Base-by-base conservation (phyloP, 169 alveolate species). In the Cryptosporidium ubiquitum region DNA sequence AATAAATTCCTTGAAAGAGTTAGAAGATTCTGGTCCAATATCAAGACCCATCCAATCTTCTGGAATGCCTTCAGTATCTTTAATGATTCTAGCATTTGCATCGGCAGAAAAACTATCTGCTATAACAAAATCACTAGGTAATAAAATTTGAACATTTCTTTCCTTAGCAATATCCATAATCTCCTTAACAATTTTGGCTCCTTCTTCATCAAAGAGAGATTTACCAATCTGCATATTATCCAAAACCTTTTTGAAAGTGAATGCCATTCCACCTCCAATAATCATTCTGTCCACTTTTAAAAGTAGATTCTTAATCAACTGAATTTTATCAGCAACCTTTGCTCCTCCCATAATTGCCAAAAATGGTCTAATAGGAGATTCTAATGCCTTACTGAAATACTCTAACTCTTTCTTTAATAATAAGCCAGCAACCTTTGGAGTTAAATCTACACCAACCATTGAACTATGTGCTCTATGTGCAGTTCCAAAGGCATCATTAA, bases 181-280 rank as follows among this genome's bases (percentile, higher is more conserved):
- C n/a, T 96, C 97, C 10, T 94, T 95, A 23, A 97, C 99, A 37
- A 97, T 96, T 71, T 96, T 94, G 44, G 98, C 97, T 31, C 99
- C 99, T 7, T 95, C 99, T 84, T 94, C 98, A 92, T 98, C 99
- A 91, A 91, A 98, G 68, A 98, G 94, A 52, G 99, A 97, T 42
- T 93, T 93, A 20, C 99, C 99, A 66, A 98, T 97, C 64, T 85
- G 75, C 97, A 96, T 95, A 64, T 91, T 92, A 68, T 94, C 85
- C 66, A 97, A 85, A 23, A 94, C 99, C 79, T 96, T 96, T 70
- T 95, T 92, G 97, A 98, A 98, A 37, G 99, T 98, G 95, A 96
- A 98, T 23, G 99, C 99, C 99, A 98, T 98, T 18, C 99, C 99
- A 66, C 99, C 99, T 7, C 99, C 99, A 58, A 98, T 95, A 58